A percentile compares a stretch with the other conserved stretches of the same genome.
Conservation (phyloP, 169 alveolate species). For the Plasmodium berghei region DNA sequence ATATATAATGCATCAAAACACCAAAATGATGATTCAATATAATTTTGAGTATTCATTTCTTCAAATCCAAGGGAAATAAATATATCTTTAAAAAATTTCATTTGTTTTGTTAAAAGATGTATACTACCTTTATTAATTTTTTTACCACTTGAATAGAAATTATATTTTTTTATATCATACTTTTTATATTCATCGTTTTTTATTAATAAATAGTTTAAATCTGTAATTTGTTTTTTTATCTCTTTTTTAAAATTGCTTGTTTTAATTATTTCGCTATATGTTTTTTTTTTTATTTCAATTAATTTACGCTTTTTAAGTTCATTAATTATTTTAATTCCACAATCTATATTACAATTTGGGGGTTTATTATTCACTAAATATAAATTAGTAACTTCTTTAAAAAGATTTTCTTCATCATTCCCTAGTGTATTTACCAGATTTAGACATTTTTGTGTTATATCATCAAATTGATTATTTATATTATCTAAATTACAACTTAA, state of each 20-base stretch:
- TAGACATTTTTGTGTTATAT: slow-evolving; percentile 42
- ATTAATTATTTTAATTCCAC: not conserved
- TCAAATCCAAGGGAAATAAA: slow-evolving; percentile 95
- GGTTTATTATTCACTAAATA: not conserved
- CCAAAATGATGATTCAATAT: slow-evolving; percentile 99
- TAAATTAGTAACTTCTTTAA: not conserved
- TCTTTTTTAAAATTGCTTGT: slow-evolving; percentile 40
- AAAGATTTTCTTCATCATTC: slow-evolving; percentile 27
- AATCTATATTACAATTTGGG: not conserved
- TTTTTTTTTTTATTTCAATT: slow-evolving; percentile 32
- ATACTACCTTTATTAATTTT: slow-evolving; percentile 89
- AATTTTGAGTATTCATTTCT: slow-evolving; percentile 99
- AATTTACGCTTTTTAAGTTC: slow-evolving; percentile 45
- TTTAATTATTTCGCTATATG: slow-evolving; percentile 22
- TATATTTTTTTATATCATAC: slow-evolving; percentile 86
- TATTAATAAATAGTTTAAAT: slow-evolving; percentile 24
- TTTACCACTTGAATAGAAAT: slow-evolving; percentile 89
- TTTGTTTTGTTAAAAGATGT: slow-evolving; percentile 91
- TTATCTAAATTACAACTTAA: slow-evolving; percentile 21
- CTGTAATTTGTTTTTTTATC: slow-evolving; percentile 40
- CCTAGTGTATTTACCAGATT: not conserved
- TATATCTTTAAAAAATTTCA: slow-evolving; percentile 89
- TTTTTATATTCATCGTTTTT: slow-evolving; percentile 56
- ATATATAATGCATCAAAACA: slow-evolving; percentile 99
- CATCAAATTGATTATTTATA: slow-evolving; percentile 31